Evolutionary conservation across 306 rosid species (phyloP).

Genomic region (Prosopis cineraria): DNA sequence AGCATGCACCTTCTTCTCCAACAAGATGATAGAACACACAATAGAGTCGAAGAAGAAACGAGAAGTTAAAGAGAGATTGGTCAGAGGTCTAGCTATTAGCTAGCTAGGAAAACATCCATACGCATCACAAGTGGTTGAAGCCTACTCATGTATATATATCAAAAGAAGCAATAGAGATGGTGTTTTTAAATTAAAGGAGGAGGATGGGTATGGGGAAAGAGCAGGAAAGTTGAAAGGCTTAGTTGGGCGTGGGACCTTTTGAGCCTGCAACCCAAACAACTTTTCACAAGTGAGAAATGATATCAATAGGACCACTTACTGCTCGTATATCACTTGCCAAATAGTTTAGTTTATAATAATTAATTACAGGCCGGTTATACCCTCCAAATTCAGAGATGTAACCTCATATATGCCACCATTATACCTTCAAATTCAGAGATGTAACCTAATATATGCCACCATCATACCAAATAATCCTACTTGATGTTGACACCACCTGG

Average conservation of each 20-base stretch:
- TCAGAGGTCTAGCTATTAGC: not conserved
- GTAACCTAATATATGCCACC: not conserved
- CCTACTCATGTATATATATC: constrained; percentile 50
- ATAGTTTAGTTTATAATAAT: not conserved
- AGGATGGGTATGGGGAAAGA: constrained; percentile 27
- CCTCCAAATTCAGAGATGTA: constrained; percentile 6
- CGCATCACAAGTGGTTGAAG: constrained; percentile 38
- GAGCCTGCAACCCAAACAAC: constrained; percentile 46
- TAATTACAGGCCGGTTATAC: constrained; percentile 23
- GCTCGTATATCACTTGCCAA: constrained; percentile 9
- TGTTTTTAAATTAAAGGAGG: constrained; percentile 38
- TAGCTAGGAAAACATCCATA: constrained; percentile 25
- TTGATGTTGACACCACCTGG: constrained; percentile 17
- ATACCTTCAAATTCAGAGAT: not conserved
- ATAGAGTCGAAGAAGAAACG: not conserved
- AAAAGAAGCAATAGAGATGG: constrained; percentile 40
- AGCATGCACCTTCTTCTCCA: constrained; percentile 54
- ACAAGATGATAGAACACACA: constrained; percentile 10
- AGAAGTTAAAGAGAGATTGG: not conserved
- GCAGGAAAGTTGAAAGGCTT: constrained; percentile 33
- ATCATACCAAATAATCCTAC: constrained; percentile 10
- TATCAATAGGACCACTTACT: constrained; percentile 39
- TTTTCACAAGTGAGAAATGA: constrained; percentile 42
- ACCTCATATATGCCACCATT: constrained; percentile 3
- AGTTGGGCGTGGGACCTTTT: constrained; percentile 58